Conservation (phyloP, 1,139 yeast species). For the Suhomyces guaymorum region DNA sequence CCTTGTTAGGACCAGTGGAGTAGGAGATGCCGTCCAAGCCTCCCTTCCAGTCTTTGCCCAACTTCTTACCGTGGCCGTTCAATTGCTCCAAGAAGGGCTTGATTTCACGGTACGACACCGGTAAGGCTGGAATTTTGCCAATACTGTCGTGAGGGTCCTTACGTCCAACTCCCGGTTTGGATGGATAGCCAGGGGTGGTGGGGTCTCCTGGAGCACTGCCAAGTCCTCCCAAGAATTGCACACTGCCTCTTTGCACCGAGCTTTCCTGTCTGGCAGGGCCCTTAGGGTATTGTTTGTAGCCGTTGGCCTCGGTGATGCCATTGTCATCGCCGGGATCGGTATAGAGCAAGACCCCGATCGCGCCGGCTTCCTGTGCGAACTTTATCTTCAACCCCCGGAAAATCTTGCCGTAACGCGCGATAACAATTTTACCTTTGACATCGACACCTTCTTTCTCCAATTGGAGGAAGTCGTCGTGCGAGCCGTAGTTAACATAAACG, state of each 20-base stretch:
- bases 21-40: constrained; percentile 46
- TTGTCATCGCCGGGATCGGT: constrained; percentile 48
- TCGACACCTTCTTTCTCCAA: constrained; percentile 37
- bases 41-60: constrained; percentile 38
- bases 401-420: constrained; percentile 43
- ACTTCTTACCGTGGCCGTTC: constrained; percentile 34
- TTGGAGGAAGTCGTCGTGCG: constrained; percentile 36
- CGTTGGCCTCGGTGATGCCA: constrained; percentile 46
- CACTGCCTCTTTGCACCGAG: constrained; percentile 66
- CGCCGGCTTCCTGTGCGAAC: constrained; percentile 51
- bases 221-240: constrained; percentile 67
- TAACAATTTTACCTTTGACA: constrained; percentile 44
- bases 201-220: constrained; percentile 80
- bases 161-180: constrained; percentile 54
- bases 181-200: constrained; percentile 80
- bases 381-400: constrained; percentile 50
- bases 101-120: constrained; percentile 49
- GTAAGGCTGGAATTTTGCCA: constrained; percentile 50
- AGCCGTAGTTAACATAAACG: constrained; percentile 47
- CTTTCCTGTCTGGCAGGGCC: constrained; percentile 53
- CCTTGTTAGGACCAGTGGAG: constrained; percentile 49
- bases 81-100: constrained; percentile 44
- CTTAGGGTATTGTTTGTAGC: constrained; percentile 44
- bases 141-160: constrained; percentile 43
- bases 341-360: constrained; percentile 45